phyloP scores from a whole-genome alignment of 208 protist species.

The Vickermania spadyakhi region DNA sequence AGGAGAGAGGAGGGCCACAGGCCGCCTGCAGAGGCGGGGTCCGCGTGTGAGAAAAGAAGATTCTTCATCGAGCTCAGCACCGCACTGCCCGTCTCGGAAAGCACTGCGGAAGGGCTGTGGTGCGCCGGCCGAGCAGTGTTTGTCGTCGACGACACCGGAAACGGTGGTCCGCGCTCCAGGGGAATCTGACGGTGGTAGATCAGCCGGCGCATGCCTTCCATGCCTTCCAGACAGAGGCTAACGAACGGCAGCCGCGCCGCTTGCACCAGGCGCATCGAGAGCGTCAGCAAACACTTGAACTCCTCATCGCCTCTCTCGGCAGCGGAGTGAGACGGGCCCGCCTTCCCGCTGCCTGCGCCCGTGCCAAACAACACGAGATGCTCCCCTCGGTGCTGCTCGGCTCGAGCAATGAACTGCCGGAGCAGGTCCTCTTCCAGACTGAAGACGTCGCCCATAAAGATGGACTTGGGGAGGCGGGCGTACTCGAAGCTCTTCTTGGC shows the following conservation, averaged over 20 bases:
- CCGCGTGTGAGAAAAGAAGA: neutral
- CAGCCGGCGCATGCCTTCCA: conserved; percentile 60
- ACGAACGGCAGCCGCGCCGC: conserved; percentile 54
- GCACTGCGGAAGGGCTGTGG: neutral
- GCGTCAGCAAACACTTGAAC: conserved; percentile 76
- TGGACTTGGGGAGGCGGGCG: conserved; percentile 54
- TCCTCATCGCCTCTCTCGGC: too few relatives aligned
- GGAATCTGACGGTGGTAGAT: conserved; percentile 31
- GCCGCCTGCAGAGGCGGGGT: neutral
- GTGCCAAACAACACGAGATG: conserved; percentile 79
- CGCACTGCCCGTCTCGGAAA: neutral
- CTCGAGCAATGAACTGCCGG: conserved; percentile 9
- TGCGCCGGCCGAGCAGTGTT: neutral
- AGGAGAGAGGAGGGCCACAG: neutral
- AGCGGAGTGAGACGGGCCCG: too few relatives aligned
- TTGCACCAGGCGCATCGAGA: conserved; percentile 76
- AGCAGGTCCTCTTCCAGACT: conserved; percentile 23
- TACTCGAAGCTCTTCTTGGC: conserved; percentile 69
- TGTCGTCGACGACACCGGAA: neutral
- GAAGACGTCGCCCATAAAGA: conserved; percentile 34
- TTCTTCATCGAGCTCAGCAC: neutral
- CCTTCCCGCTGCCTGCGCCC: conserved; percentile 9
- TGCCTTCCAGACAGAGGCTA: conserved; percentile 59
- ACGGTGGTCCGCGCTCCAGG: neutral
- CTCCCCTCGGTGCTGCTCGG: conserved; percentile 29